Conservation (phyloP, 2,329 filamentous ascomycete species). For the Metarhizium humberi region DNA sequence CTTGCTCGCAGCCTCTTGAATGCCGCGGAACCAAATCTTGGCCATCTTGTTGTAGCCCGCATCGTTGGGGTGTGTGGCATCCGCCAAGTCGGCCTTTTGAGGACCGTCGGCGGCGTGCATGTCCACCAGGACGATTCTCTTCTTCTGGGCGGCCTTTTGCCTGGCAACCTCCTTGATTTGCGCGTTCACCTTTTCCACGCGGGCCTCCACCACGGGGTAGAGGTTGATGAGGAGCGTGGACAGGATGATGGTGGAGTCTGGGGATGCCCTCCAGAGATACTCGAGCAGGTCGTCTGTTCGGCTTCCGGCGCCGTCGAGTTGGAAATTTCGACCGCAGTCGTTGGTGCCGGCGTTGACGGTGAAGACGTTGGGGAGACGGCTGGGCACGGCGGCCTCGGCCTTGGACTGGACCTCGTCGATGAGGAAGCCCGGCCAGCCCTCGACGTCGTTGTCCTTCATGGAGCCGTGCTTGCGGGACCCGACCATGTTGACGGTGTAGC, state of each 20-base stretch:
- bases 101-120: conserved; percentile 26
- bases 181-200: conserved; percentile 23
- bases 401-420: conserved; percentile 29
- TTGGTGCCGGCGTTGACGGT: conserved; percentile 35
- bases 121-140: conserved; percentile 28
- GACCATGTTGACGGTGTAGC: conserved; percentile 19
- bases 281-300: conserved; percentile 26
- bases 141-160: conserved; percentile 17
- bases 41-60: conserved; percentile 33
- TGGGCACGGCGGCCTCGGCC: conserved; percentile 20
- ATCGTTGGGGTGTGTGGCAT: conserved; percentile 28
- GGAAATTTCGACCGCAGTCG: conserved; percentile 26
- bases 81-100: conserved; percentile 20
- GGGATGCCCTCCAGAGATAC: conserved; percentile 22
- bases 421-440: conserved; percentile 33
- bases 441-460: conserved; percentile 33
- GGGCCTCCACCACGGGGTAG: conserved; percentile 14
- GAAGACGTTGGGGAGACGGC: conserved; percentile 28
- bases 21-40: conserved; percentile 22
- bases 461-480: conserved; percentile 25
- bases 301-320: conserved; percentile 19
- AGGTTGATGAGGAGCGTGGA: conserved; percentile 29
- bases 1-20: conserved; percentile 16
- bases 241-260: conserved; percentile 25
- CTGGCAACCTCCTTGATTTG: conserved; percentile 20